These are phyloP conservation scores for Malassezia furfur DNA, from an alignment of 1,284 basidiomycete species.

Conservation along the genomic window DNA sequence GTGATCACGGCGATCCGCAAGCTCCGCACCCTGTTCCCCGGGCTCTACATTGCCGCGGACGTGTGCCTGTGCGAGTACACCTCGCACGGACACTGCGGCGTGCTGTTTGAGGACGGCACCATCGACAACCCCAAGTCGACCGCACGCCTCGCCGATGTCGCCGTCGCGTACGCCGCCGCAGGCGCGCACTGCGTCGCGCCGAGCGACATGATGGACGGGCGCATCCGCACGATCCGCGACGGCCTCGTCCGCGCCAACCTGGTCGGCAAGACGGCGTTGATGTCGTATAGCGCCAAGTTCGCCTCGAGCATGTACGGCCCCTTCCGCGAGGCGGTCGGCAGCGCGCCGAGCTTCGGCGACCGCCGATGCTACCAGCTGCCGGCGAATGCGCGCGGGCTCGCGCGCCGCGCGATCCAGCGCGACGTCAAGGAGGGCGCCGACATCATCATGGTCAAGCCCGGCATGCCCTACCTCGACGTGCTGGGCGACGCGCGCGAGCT, in stretches of 20 bases:
- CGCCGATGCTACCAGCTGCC: slow-evolving; percentile 97
- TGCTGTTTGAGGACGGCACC: slow-evolving; percentile 64
- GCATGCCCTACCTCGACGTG: slow-evolving; percentile 90
- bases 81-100: slow-evolving; percentile 90
- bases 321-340: slow-evolving; percentile 92
- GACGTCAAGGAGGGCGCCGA: slow-evolving; percentile 91
- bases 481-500: slow-evolving; percentile 76
- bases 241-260: slow-evolving; percentile 71
- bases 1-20: slow-evolving; percentile 82
- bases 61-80: slow-evolving; percentile 99
- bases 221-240: slow-evolving; percentile 79
- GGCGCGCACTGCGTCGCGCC: slow-evolving; percentile 97
- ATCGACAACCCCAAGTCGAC: slow-evolving; percentile 56
- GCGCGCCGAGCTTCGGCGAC: slow-evolving; percentile 84
- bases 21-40: slow-evolving; percentile 67
- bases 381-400: slow-evolving; percentile 75
- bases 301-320: slow-evolving; percentile 93
- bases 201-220: slow-evolving; percentile 99
- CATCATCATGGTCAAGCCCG: slow-evolving; percentile 97
- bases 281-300: slow-evolving; percentile 99
- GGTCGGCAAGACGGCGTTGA: slow-evolving; percentile 63
- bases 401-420: slow-evolving; percentile 79
- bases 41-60: slow-evolving; percentile 66
- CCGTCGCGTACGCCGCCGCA: slow-evolving; percentile 80
- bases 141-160: slow-evolving; percentile 77